Evolutionary conservation across 352 stramenopile species (phyloP), one percentile per base, ranked within the genome.

Genomic region (Phytophthora europaea): DNA sequence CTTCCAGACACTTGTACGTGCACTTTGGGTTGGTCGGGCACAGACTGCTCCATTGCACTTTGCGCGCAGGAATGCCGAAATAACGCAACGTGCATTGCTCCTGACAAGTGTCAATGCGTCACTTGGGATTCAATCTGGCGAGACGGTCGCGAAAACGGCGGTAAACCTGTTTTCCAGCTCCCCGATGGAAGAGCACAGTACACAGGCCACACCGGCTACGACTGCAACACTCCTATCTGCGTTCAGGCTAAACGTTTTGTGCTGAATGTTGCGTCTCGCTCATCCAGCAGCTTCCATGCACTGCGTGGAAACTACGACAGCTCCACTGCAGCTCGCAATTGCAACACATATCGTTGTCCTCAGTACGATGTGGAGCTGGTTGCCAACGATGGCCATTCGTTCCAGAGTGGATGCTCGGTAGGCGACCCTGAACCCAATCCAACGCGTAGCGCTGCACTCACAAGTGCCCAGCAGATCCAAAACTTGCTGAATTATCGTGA

Each of bases 191-290:
- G 28, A 34, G 85, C 96, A 4, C 94, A 99, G 65, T 61, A 90
- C 67, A 99, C 97, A 8, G 97, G 97, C 1, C 95, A 87, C 75
- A 99, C 97, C 16, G 97, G 97, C 6, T 99, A 98, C 72, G 97
- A 99, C 73, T 99, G 97, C 82, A 93, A 90, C 61, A 98, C 93
- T 34, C 98, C 98, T 10, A 99, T 99, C 53, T 99, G 98, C 69
- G 98, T 95, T 6, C 92, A 94, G 54, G 95, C 94, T 16, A 81
- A 98, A 54, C 67, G 59, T 4, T 99, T 99, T 61, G 79, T 97
- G 6, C 80, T 98, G 57, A 99, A 99, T 73, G 88, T 96, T 7
- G 67, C 70, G 15, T 66, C 62, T 7, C 60, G 72, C 15, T 69
- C 48, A 0, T 61, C 76, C 3, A 76, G 55, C 13, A 22, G 28